Evolutionary conservation across 2,329 filamentous ascomycete species (phyloP), one percentile per base, ranked within the genome.

Genomic region (Neofusicoccum sp.): DNA sequence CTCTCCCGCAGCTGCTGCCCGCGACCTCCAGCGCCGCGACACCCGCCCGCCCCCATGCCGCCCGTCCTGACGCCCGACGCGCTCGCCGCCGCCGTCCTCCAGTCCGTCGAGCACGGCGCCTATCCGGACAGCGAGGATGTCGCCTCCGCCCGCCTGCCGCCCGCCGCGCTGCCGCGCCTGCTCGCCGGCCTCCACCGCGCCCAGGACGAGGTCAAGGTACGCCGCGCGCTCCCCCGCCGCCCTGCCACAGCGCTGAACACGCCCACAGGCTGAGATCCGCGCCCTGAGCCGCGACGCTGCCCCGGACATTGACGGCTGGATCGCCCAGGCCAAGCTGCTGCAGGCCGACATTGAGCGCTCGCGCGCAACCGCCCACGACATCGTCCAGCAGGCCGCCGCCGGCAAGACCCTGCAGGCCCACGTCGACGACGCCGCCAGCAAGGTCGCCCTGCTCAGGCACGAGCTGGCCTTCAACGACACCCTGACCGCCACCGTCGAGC

Each of bases 311-410:
- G 90, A 92, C 72, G 85, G 88, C 58, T 98, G 94, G 94, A 91
- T 96, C 63, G 80, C 83, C 58, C 92, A 95, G 75, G 92, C 93
- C 52, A 92, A 92, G 76, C 87, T 89, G 59, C 85, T 97, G 6
- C 92, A 96, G 74, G 85, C 89, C 66, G 94, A 97, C 72, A 94
- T 97, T 67, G 87, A 91, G 70, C 85, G 87, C 50, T 94, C 92
- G 29, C 89, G 92, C 70, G 84, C 86, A 14, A 88, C 93, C 39
- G 93, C 94, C 28, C 88, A 88, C 71, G 88, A 93, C 64, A 96
- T 98, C 64, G 85, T 94, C 4, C 85, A 88, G 48, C 86, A 92
- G 70, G 89, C 93, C 59, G 89, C 94, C 71, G 85, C 83, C 33
- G 87, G 89, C 11, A 86, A 87, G 65, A 80, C 81, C 45, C 80